Conservation (phyloP, 148 eudicot species). For the Rhododendron kiyosumense region DNA sequence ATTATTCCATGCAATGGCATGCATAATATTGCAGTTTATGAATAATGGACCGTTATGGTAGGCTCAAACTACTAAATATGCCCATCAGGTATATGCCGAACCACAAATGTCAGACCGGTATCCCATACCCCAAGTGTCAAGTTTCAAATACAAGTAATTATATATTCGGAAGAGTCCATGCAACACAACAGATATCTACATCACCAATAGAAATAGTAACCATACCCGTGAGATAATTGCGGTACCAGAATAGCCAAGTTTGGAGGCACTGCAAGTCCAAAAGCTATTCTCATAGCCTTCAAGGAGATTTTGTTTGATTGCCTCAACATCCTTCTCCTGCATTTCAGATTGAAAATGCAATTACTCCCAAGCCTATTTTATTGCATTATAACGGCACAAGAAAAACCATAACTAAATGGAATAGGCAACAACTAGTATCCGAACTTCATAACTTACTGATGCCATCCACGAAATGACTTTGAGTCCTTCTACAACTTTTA, state of each 20-base stretch:
- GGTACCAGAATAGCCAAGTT: constrained; percentile 90
- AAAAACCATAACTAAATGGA: not conserved
- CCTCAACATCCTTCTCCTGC: constrained; percentile 86
- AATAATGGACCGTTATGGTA: not conserved
- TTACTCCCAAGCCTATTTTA: not conserved
- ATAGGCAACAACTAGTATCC: not conserved
- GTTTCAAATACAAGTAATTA: not conserved
- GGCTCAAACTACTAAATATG: not conserved
- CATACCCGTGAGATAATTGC: constrained; percentile 88
- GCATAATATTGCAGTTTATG: not conserved
- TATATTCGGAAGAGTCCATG: not conserved
- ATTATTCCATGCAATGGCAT: not conserved
- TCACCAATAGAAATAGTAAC: not conserved
- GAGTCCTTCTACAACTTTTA: not conserved
- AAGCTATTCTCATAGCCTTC: constrained; percentile 76
- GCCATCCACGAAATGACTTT: not conserved
- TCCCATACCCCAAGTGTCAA: not conserved
- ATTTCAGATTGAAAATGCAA: not conserved
- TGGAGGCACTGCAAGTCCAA: constrained; percentile 85
- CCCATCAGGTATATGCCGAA: not conserved
- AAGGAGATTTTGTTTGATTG: constrained; percentile 54
- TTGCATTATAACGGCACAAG: not conserved
- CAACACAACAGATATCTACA: not conserved
- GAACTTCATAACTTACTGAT: not conserved
- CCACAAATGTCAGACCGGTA: not conserved